Evolutionary conservation across 2,329 filamentous ascomycete genomes (phyloP), one percentile per base, ranked within the genome.

Genomic region (Sphaceloma murrayae): DNA sequence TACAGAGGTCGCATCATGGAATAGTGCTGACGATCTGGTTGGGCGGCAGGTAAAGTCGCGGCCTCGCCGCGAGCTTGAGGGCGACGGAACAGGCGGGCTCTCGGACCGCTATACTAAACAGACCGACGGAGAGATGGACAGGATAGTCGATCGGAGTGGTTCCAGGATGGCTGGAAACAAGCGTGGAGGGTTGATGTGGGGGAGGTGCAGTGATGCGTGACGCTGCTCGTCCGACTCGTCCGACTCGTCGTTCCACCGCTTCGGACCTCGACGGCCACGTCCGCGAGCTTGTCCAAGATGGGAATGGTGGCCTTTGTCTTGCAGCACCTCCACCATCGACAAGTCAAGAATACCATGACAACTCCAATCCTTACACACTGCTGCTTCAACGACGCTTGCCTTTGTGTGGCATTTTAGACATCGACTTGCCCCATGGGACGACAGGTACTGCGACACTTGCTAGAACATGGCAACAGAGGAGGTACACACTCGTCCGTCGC

Each of bases 141-240:
- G n/a, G n/a, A n/a, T n/a, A 27, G 7, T 27, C 7, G 24, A 27
- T 27, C 24, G 11, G 24, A 27, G 24, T 27, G 24, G 11, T 7
- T n/a, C n/a, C n/a, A 13, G 24, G 42, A 45, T 19, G 30, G 29
- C 42, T 34, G 31, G 31, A 32, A 43, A 24, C 26, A 32, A 21
- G 39, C 39, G 29, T 31, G 27, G 39, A 32, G 42, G 14, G 8
- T n/a, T 26, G 31, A 45, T 31, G 42, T 34, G 42, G 42, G 42
- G n/a, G n/a, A n/a, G n/a, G n/a, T n/a, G n/a, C n/a, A n/a, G 42
- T 34, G 42, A 45, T 45, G 16, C 16, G 21, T 29, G 40, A n/a
- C n/a, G n/a, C n/a, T n/a, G n/a, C n/a, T n/a, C n/a, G n/a, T n/a
- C n/a, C n/a, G n/a, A n/a, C n/a, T n/a, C n/a, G n/a, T n/a, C n/a